These are phyloP conservation scores for Phallus indusiatus DNA, from an alignment of 768 basidiomycete genomes.

Conservation along the genomic window DNA sequence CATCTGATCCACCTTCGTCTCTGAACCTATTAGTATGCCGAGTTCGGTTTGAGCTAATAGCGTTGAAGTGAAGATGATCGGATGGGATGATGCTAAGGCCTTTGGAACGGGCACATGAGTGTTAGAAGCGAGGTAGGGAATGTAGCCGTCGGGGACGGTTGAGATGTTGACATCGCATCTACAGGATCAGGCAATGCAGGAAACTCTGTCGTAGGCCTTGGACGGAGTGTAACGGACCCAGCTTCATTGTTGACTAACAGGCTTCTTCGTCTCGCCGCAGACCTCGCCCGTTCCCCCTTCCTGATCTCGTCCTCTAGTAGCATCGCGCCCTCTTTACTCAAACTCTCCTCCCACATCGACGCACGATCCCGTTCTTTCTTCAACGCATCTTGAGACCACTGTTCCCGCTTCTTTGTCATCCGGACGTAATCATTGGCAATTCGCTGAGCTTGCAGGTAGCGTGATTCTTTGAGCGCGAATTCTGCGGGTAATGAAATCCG, in stretches of 20 bases:
- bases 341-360: constrained; percentile 81
- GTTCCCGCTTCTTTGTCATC: constrained; percentile 71
- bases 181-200: not conserved
- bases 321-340: constrained; percentile 79
- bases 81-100: constrained; percentile 2
- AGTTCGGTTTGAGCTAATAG: not conserved
- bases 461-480: constrained; percentile 50
- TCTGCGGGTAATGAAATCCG: constrained; percentile 17
- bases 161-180: not conserved
- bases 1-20: constrained; percentile 53
- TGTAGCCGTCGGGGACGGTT: not conserved
- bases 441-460: constrained; percentile 43
- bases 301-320: constrained; percentile 72
- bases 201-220: not conserved
- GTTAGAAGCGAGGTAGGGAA: not conserved
- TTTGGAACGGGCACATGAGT: not conserved
- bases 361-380: constrained; percentile 55
- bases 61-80: not conserved
- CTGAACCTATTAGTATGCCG: constrained; percentile 11
- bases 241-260: constrained; percentile 19
- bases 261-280: constrained; percentile 51
- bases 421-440: constrained; percentile 58
- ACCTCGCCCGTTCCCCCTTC: constrained; percentile 28
- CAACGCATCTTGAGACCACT: constrained; percentile 76
- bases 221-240: not conserved